Evolutionary conservation across 768 basidiomycete genomes (phyloP).

Genomic region (Mycena leptocephala): DNA sequence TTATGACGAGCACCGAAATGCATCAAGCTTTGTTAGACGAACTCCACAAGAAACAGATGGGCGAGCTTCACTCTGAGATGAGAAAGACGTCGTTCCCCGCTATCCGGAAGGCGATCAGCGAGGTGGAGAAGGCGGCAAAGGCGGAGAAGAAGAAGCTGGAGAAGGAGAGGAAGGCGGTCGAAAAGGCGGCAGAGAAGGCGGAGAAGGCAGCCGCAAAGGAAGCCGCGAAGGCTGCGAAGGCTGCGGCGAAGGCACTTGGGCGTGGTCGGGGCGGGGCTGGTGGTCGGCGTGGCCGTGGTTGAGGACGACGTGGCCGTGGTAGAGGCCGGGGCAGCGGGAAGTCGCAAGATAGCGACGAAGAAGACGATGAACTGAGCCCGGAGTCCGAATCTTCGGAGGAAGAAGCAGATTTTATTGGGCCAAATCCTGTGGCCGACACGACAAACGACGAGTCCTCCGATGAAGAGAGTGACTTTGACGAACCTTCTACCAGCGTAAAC

Average conservation of each 20-base stretch:
- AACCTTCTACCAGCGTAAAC: neutral
- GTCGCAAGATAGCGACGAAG: neutral
- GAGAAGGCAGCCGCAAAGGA: neutral
- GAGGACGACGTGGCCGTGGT: neutral
- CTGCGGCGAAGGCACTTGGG: neutral
- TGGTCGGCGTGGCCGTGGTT: no score
- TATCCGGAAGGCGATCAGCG: slow-evolving; percentile 2
- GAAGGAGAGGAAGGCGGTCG: neutral
- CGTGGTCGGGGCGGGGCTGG: neutral
- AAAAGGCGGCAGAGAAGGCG: neutral
- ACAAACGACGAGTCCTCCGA: neutral
- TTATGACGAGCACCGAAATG: slow-evolving; percentile 13
- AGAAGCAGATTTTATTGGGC: neutral
- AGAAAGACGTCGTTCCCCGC: neutral
- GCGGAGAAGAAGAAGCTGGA: neutral
- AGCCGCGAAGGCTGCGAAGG: slow-evolving; percentile 11
- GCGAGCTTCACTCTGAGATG: neutral
- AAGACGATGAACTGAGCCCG: neutral
- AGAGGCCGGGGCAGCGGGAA: neutral
- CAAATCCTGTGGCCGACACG: neutral
- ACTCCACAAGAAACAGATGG: no score
- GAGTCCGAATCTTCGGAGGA: slow-evolving; percentile 1
- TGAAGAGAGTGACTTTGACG: neutral
- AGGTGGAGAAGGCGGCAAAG: neutral
- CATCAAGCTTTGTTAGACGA: neutral